Base-by-base conservation (phyloP, 169 alveolate genomes). In the Plasmodium malariae region DNA sequence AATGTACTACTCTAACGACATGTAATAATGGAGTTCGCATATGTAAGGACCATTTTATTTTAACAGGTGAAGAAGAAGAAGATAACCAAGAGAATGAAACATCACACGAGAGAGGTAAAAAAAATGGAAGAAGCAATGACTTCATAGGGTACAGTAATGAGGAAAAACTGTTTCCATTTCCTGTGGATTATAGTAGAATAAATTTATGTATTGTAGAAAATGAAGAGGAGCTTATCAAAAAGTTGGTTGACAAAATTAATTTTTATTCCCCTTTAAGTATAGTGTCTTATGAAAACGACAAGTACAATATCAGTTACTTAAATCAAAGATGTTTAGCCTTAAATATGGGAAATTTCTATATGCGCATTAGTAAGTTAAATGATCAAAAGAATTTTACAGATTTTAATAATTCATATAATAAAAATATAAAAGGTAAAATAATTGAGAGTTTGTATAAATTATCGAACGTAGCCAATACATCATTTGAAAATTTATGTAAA, bases 401-500 rank as follows among this genome's bases (percentile, higher is more conserved):
- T 11, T 26, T 78, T 21, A 62, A 63, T 60, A 78, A 78, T 45
- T n/a, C 45, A 54, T 78, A 78, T 78, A 78, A 65, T 78, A 78
- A 45, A 78, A 78, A 65, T n/a, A 78, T 78, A 78, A 78, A 78
- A 63, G 89, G 89, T 45, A 78, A 9, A 40, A 37, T 78, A 45
- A 63, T 78, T 34, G 89, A 78, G 40, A 78, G 89, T 26, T 43
- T 78, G 37, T 78, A 78, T 45, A 78, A 65, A 63, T 63, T 78
- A 55, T 60, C 78, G 11, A 49, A 32, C 14, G 28, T 32, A 19
- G 60, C 74, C 21, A 78, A 78, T 54, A 63, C 51, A 2, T 78
- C 89, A 24, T 78, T 78, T 55, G 89, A 78, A 55, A 78, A 78
- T 78, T 62, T 78, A 54, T 78, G 89, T 21, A 78, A 78, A 21